Evolutionary conservation across 805 yeast species (phyloP).

Genomic region (Groenewaldozyma salmanticensis): DNA sequence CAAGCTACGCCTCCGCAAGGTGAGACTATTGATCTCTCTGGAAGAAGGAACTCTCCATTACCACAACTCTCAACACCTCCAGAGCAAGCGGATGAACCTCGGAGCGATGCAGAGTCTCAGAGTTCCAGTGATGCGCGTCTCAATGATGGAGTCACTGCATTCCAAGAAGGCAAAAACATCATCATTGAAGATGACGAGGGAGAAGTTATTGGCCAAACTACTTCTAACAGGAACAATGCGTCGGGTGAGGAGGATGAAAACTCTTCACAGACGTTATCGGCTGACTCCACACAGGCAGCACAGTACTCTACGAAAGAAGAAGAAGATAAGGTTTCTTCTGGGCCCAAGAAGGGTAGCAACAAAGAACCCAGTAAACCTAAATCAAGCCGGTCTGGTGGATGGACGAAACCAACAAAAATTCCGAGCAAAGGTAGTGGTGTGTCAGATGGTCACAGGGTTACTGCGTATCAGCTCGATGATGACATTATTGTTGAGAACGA

Average conservation of each 20-base stretch:
- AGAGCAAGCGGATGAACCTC: neutral
- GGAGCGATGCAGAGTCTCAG: slow-evolving; percentile 3
- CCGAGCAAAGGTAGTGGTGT: slow-evolving; percentile 15
- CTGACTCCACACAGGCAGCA: neutral
- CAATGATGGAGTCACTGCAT: slow-evolving; percentile 33
- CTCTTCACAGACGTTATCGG: slow-evolving; percentile 16
- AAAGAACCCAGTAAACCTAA: neutral
- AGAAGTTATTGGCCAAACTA: slow-evolving; percentile 56
- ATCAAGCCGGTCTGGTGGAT: no score
- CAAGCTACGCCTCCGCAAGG: slow-evolving; percentile 13
- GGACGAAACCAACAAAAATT: slow-evolving; percentile 5
- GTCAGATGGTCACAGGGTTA: slow-evolving; percentile 28
- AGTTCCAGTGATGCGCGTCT: slow-evolving; percentile 13
- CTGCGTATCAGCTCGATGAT: slow-evolving; percentile 74
- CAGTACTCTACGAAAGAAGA: slow-evolving; percentile 14
- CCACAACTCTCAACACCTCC: slow-evolving; percentile 1
- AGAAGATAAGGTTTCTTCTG: slow-evolving; percentile 15
- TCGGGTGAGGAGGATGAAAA: neutral
- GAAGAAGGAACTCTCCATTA: no score
- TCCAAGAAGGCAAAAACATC: slow-evolving; percentile 59
- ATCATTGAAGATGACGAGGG: slow-evolving; percentile 80
- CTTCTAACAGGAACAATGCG: slow-evolving; percentile 12
- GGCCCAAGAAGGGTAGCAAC: neutral
- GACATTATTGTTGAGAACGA: slow-evolving; percentile 75
- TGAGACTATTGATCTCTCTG: slow-evolving; percentile 20